Percentiles rank a stretch among this genome's conserved stretches.
phyloP scores from a whole-genome alignment of 371 early-diverging fungal species.

The Mortierella sp. region DNA sequence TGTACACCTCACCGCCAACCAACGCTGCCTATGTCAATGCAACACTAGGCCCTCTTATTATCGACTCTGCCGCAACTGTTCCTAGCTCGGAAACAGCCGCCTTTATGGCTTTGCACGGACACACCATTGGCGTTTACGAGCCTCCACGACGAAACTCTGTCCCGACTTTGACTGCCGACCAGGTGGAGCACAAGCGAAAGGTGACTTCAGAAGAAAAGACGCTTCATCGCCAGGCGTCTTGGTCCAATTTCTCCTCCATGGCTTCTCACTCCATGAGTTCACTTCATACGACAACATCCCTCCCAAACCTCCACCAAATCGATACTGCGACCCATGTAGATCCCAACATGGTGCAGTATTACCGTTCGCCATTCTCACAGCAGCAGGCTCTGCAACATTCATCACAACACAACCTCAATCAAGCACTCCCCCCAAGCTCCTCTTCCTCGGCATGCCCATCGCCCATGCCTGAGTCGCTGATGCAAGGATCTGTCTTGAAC shows the following conservation, averaged over 20 bases:
- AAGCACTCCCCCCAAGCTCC: constrained; percentile 29
- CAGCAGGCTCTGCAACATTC: constrained; percentile 12
- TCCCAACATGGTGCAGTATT: constrained; percentile 38
- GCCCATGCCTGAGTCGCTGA: constrained; percentile 41
- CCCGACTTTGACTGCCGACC: constrained; percentile 39
- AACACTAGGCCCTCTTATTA: constrained; percentile 22
- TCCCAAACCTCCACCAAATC: constrained; percentile 19
- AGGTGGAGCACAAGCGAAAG: constrained; percentile 43
- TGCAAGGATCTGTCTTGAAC: constrained; percentile 38
- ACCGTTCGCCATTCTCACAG: constrained; percentile 34
- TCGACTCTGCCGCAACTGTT: constrained; percentile 13
- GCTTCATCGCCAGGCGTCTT: constrained; percentile 51
- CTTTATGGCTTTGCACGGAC: constrained; percentile 52
- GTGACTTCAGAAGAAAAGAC: constrained; percentile 48
- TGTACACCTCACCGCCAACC: constrained; percentile 18
- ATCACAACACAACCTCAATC: constrained; percentile 19
- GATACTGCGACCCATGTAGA: constrained; percentile 31
- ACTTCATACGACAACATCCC: constrained; percentile 14
- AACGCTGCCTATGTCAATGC: constrained; percentile 29
- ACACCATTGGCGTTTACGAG: constrained; percentile 36
- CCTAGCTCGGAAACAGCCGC: constrained; percentile 36
- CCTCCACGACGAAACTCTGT: constrained; percentile 48
- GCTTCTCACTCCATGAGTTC: constrained; percentile 15
- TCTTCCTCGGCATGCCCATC: constrained; percentile 47
- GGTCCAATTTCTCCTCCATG: constrained; percentile 42